phyloP scores from a whole-genome alignment of 805 yeast genomes.

The Torulaspora indica region DNA sequence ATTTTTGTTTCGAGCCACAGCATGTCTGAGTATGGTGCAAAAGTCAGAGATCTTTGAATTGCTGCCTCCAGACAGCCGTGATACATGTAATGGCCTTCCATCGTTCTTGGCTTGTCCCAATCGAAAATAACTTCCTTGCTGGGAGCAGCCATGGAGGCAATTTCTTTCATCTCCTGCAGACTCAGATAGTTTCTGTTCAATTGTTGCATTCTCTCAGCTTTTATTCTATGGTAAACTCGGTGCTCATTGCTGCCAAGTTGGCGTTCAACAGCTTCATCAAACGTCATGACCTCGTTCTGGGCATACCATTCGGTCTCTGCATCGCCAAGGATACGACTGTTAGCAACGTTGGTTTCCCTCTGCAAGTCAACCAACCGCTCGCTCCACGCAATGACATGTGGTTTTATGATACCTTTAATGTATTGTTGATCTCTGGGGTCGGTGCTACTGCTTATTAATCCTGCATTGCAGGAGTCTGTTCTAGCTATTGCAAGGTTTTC shows the following conservation, averaged over 20 bases:
- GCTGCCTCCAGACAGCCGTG: constrained; percentile 51
- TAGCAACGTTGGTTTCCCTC: constrained; percentile 38
- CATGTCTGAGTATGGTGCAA: constrained; percentile 55
- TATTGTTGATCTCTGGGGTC: constrained; percentile 57
- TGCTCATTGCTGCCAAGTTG: constrained; percentile 22
- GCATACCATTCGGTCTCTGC: constrained; percentile 48
- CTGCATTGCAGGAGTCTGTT: constrained; percentile 55
- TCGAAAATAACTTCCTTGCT: constrained; percentile 42
- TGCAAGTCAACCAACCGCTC: constrained; percentile 45
- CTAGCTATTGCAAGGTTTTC: constrained; percentile 56
- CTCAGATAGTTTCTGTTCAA: constrained; percentile 29
- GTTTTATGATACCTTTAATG: constrained; percentile 44
- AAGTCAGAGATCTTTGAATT: constrained; percentile 48
- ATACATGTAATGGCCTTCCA: constrained; percentile 52
- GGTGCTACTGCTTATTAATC: constrained; percentile 45
- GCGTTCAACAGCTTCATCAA: constrained; percentile 46
- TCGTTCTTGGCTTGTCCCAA: constrained; percentile 58
- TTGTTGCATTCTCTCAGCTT: constrained; percentile 12
- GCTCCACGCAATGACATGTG: constrained; percentile 40
- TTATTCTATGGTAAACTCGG: constrained; percentile 27
- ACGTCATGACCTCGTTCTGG: constrained; percentile 41
- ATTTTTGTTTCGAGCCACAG: constrained; percentile 61
- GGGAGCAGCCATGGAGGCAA: constrained; percentile 30
- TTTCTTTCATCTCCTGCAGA: constrained; percentile 20
- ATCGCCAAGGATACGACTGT: constrained; percentile 35